Conservation (phyloP, 257 asterid species). For the Handroanthus guayacan region DNA sequence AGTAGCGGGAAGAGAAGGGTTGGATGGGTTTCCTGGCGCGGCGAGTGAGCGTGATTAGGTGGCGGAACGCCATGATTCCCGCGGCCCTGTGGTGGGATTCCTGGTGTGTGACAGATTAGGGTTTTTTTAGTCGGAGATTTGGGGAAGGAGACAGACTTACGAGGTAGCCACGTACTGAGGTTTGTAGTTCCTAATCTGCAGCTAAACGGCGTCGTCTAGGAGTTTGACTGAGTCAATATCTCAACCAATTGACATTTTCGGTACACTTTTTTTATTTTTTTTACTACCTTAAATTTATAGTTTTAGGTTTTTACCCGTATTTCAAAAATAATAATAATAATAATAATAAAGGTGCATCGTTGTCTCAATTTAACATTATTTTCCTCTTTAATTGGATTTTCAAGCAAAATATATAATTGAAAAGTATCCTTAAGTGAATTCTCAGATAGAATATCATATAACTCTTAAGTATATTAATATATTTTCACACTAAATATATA, state of each 20-base stretch:
- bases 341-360: too few species aligned
- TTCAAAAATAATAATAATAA: too few species aligned
- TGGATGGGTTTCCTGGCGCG: slow-evolving; percentile 41
- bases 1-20: slow-evolving; percentile 33
- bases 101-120: slow-evolving; percentile 33
- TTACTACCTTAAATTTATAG: neutral
- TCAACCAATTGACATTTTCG: neutral
- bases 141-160: neutral
- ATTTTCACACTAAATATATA: too few species aligned
- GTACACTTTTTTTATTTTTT: neutral
- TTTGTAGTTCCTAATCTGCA: slow-evolving; percentile 1
- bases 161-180: slow-evolving; percentile 7
- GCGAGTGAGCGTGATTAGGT: slow-evolving; percentile 58
- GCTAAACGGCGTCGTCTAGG: slow-evolving; percentile 38
- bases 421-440: too few species aligned
- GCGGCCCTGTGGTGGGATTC: slow-evolving; percentile 29
- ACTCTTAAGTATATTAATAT: too few species aligned
- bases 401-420: too few species aligned
- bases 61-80: slow-evolving; percentile 71
- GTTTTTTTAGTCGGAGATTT: slow-evolving; percentile 42
- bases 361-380: too few species aligned
- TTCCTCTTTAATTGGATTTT: too few species aligned
- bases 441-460: too few species aligned
- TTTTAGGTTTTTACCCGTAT: too few species aligned
- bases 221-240: slow-evolving; percentile 6